Percentiles rank a stretch among this genome's conserved stretches.
These are phyloP conservation scores for Phaffia tasmanica DNA, from an alignment of 768 basidiomycete genomes.

Conservation along the genomic window DNA sequence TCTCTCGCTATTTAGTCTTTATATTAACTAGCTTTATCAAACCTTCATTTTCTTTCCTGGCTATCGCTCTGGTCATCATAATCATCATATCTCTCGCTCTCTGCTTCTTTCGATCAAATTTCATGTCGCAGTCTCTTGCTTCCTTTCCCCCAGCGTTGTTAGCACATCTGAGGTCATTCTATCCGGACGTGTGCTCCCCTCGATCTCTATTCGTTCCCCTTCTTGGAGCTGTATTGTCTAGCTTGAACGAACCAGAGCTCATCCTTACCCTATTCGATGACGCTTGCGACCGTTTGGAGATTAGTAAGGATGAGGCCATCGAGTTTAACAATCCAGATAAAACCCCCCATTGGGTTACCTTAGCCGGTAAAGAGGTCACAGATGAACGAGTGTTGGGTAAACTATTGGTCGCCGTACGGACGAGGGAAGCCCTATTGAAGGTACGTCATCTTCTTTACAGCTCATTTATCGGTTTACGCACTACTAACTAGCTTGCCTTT, in stretches of 20 bases:
- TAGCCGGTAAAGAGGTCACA: neutral
- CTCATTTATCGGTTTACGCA: neutral
- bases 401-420: constrained; percentile 6
- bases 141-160: too few relatives aligned
- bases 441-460: constrained; percentile 5
- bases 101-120: too few relatives aligned
- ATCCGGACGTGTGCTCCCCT: neutral
- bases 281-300: neutral
- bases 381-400: neutral
- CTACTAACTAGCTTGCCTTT: neutral
- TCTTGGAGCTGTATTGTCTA: constrained; percentile 16
- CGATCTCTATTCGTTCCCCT: constrained; percentile 8
- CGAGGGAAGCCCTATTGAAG: constrained; percentile 18
- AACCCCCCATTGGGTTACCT: neutral
- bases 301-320: neutral
- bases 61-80: too few relatives aligned
- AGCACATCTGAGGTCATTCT: too few relatives aligned
- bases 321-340: too few relatives aligned
- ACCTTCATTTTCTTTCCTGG: too few relatives aligned
- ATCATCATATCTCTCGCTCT: too few relatives aligned
- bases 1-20: too few relatives aligned
- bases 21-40: too few relatives aligned
- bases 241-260: constrained; percentile 20
- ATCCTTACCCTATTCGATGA: constrained; percentile 13
- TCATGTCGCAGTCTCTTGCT: too few relatives aligned